phyloP scores from a whole-genome alignment of 768 basidiomycete species.

The Hydnum rufescens region DNA sequence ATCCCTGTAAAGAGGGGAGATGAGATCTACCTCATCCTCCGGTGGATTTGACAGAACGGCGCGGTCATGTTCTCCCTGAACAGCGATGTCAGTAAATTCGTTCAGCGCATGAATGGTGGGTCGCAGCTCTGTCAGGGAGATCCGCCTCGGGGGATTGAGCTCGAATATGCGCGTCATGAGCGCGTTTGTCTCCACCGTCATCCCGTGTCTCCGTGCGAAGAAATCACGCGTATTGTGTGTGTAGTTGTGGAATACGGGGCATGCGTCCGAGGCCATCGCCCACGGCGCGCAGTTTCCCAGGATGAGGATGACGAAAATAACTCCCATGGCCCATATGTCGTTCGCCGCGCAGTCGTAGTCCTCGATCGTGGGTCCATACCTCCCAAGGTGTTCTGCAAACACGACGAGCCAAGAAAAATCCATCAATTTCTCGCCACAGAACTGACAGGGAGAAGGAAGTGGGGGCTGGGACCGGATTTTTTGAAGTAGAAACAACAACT shows the following conservation, averaged over 20 bases:
- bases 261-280: neutral
- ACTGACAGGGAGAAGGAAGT: no score
- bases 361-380: slow-evolving; percentile 13
- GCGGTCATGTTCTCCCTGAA: no score
- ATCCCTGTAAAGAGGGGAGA: no score
- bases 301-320: slow-evolving; percentile 51
- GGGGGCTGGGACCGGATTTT: no score
- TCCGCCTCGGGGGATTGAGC: neutral
- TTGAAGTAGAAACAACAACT: neutral
- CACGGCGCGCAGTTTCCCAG: neutral
- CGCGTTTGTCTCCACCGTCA: neutral
- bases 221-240: neutral
- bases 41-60: no score
- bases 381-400: slow-evolving; percentile 17
- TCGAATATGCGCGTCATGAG: neutral
- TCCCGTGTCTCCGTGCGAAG: neutral
- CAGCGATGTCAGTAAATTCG: no score
- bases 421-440: no score
- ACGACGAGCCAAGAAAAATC: no score
- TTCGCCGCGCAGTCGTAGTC: slow-evolving; percentile 36
- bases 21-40: no score
- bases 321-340: slow-evolving; percentile 32
- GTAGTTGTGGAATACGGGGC: neutral
- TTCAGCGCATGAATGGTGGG: neutral
- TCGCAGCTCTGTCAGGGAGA: no score